phyloP scores from a whole-genome alignment of 768 basidiomycete species.

The Aureoboletus auriporus region DNA sequence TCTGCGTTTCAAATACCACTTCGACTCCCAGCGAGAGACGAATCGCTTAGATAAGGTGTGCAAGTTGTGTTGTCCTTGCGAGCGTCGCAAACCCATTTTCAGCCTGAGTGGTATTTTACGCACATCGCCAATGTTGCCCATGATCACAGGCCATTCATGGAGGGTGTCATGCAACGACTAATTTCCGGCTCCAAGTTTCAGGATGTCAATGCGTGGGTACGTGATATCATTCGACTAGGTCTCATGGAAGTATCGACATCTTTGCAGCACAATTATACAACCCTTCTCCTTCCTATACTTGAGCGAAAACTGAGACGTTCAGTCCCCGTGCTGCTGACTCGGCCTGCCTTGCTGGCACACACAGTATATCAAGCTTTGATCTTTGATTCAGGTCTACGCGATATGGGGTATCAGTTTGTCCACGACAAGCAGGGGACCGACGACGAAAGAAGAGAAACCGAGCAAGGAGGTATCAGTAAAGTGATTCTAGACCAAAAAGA shows the following conservation, averaged over 20 bases:
- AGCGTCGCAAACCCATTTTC: slow-evolving; percentile 1
- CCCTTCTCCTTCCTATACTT: slow-evolving; percentile 73
- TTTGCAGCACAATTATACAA: slow-evolving; percentile 77
- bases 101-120: slow-evolving; percentile 98
- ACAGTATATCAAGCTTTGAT: slow-evolving; percentile 89
- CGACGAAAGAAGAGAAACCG: slow-evolving; percentile 20
- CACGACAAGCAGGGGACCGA: slow-evolving; percentile 15
- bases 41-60: slow-evolving; percentile 89
- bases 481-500: slow-evolving; percentile 77
- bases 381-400: slow-evolving; percentile 77
- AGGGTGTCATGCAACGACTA: slow-evolving; percentile 65
- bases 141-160: slow-evolving; percentile 82
- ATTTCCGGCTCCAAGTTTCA: slow-evolving; percentile 60
- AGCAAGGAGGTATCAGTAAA: slow-evolving; percentile 78
- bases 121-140: slow-evolving; percentile 85
- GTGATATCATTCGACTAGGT: slow-evolving; percentile 14
- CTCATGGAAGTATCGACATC: neutral
- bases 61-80: neutral
- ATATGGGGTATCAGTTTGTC: slow-evolving; percentile 64
- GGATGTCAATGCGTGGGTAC: slow-evolving; percentile 72
- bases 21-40: slow-evolving; percentile 81
- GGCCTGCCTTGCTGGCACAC: slow-evolving; percentile 87
- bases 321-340: slow-evolving; percentile 66
- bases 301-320: slow-evolving; percentile 72
- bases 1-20: slow-evolving; percentile 92